Evolutionary conservation across 2,329 filamentous ascomycete genomes (phyloP).

Genomic region (Blastomyces parvus): DNA sequence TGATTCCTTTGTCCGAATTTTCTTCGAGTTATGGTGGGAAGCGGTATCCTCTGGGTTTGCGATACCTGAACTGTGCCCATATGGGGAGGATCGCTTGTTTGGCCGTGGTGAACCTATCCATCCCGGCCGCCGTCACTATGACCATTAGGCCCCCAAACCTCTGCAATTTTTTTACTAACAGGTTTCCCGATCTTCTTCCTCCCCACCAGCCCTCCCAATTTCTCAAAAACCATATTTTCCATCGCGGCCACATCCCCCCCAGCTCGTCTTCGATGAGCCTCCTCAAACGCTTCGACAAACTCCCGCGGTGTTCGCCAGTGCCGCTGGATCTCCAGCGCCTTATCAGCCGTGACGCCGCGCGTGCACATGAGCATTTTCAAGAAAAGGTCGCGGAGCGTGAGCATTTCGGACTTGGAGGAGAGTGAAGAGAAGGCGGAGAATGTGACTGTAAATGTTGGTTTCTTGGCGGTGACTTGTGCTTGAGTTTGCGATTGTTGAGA

Average conservation of each 20-base stretch:
- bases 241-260: constrained; percentile 43
- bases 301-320: constrained; percentile 65
- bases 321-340: constrained; percentile 69
- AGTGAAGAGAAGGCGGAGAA: constrained; percentile 63
- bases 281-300: constrained; percentile 61
- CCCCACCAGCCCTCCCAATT: constrained; percentile 51
- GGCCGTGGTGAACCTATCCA: not conserved
- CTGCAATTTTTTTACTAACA: constrained; percentile 60
- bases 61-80: too few relatives aligned
- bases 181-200: constrained; percentile 58
- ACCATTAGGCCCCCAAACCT: constrained; percentile 52
- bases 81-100: too few relatives aligned
- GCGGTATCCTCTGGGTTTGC: not conserved
- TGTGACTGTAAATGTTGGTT: constrained; percentile 50
- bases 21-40: too few relatives aligned
- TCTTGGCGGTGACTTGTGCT: constrained; percentile 47
- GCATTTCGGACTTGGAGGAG: constrained; percentile 63
- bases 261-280: constrained; percentile 23
- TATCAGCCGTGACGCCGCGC: constrained; percentile 63
- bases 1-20: not conserved
- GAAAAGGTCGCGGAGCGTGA: constrained; percentile 65
- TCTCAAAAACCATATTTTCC: constrained; percentile 50
- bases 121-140: constrained; percentile 7
- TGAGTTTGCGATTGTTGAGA: constrained; percentile 43
- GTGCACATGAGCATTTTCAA: constrained; percentile 83